These are phyloP conservation scores for Globisporangium recalcitrans DNA, from an alignment of 352 stramenopile species.

Conservation along the genomic window DNA sequence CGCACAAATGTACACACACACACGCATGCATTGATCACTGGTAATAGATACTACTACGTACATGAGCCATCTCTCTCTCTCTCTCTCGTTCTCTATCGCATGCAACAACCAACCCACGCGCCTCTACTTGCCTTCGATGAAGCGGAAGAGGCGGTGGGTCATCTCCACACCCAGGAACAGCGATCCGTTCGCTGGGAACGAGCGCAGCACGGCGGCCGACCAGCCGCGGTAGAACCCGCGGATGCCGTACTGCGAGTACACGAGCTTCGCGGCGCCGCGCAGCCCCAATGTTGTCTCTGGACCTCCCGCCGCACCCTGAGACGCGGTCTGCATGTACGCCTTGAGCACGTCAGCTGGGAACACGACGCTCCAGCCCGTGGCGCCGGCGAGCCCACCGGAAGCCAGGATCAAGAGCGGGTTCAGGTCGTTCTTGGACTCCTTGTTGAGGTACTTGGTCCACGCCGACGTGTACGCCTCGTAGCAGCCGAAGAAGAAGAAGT, in stretches of 20 bases:
- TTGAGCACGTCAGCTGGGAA: conserved; percentile 86
- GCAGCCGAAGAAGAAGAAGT: conserved; percentile 87
- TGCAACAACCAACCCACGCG: not conserved
- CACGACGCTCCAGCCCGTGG: conserved; percentile 80
- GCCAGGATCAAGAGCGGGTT: conserved; percentile 66
- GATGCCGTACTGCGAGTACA: conserved; percentile 69
- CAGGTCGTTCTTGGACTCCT: conserved; percentile 68
- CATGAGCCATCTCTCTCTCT: not conserved
- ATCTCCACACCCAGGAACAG: conserved; percentile 89
- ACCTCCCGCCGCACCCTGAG: conserved; percentile 14
- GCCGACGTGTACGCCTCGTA: conserved; percentile 73
- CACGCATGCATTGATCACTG: not conserved
- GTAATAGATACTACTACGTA: not conserved
- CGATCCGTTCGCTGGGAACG: conserved; percentile 86
- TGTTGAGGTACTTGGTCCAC: conserved; percentile 37
- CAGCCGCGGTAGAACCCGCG: conserved; percentile 83
- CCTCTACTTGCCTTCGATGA: conserved; percentile 28
- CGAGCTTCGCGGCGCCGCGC: conserved; percentile 38
- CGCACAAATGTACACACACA: not conserved
- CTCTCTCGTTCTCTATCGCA: not conserved
- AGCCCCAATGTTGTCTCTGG: conserved; percentile 25
- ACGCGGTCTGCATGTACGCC: conserved; percentile 71
- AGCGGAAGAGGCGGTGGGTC: conserved; percentile 76
- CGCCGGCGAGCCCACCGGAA: conserved; percentile 68
- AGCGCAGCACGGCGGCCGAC: conserved; percentile 74